Percentiles rank a stretch among this genome's conserved stretches.
Evolutionary conservation across 2,329 filamentous ascomycete species (phyloP).

Genomic region (Hypoxylon sp.): DNA sequence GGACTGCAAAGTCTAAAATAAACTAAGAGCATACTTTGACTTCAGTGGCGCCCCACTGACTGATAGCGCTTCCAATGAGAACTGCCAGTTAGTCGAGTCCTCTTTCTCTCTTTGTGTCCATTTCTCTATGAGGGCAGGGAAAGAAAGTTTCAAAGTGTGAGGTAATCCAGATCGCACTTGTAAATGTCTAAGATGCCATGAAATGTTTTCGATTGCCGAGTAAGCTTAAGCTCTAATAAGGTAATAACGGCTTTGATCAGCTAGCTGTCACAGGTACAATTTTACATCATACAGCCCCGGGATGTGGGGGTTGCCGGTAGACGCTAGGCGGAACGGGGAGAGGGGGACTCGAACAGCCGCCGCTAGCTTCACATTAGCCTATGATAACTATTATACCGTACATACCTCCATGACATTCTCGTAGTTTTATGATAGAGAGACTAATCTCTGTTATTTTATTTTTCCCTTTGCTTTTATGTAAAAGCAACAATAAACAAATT

Average conservation of each 20-base stretch:
- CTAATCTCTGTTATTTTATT: not conserved
- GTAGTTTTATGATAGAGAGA: not conserved
- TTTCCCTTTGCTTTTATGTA: slow-evolving; percentile 13
- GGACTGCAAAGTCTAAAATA: slow-evolving; percentile 28
- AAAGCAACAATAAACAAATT: not conserved
- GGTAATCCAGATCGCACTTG: not conserved
- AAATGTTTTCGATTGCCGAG: slow-evolving; percentile 2
- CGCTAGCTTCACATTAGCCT: slow-evolving; percentile 23
- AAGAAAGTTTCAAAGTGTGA: not conserved
- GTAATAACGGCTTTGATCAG: slow-evolving; percentile 18
- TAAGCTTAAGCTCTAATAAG: slow-evolving; percentile 24
- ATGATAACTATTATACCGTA: not conserved
- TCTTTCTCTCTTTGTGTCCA: not conserved
- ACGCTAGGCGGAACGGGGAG: slow-evolving; percentile 17
- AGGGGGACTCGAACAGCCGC: slow-evolving; percentile 15
- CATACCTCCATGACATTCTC: not conserved
- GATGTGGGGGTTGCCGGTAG: slow-evolving; percentile 38
- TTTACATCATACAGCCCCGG: slow-evolving; percentile 35
- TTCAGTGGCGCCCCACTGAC: slow-evolving; percentile 10
- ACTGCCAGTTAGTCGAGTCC: not conserved
- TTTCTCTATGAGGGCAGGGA: not conserved
- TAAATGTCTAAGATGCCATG: not conserved
- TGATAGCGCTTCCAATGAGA: not conserved
- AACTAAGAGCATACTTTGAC: slow-evolving; percentile 30
- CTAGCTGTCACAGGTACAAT: slow-evolving; percentile 7